Conservation (phyloP, 2,329 filamentous ascomycete species). For the Hymenoscyphus fructigenus region DNA sequence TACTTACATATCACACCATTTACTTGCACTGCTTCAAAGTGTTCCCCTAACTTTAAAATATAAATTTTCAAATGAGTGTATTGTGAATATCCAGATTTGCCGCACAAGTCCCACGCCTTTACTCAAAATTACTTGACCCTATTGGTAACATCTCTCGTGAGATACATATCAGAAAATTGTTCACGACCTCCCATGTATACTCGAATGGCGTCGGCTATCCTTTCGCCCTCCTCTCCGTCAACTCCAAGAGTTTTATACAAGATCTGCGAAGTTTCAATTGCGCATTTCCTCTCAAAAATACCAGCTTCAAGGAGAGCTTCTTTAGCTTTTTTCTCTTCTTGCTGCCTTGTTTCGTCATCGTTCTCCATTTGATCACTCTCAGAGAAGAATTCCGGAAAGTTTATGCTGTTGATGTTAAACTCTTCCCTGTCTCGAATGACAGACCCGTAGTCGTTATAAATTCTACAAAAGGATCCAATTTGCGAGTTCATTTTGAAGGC, state of each 20-base stretch:
- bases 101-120: too few relatives aligned
- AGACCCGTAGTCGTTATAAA: conserved; percentile 11
- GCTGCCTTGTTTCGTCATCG: background rate
- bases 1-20: too few relatives aligned
- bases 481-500: background rate
- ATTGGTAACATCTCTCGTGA: background rate
- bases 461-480: background rate
- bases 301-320: background rate
- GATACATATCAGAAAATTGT: background rate
- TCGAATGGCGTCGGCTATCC: background rate
- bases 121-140: background rate
- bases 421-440: conserved; percentile 7
- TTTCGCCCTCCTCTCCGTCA: background rate
- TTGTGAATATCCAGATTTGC: too few relatives aligned
- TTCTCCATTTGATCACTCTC: background rate
- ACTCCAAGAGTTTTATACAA: background rate
- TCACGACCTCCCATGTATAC: background rate
- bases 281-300: background rate
- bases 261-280: background rate
- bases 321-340: background rate
- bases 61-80: too few relatives aligned
- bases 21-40: too few relatives aligned
- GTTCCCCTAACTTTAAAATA: too few relatives aligned
- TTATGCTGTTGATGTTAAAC: conserved; percentile 10
- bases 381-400: conserved; percentile 11